Percentiles rank a stretch among this genome's conserved stretches.
These are phyloP conservation scores for Hypocreales sp. DNA, from an alignment of 2,329 filamentous ascomycete species.

Conservation along the genomic window DNA sequence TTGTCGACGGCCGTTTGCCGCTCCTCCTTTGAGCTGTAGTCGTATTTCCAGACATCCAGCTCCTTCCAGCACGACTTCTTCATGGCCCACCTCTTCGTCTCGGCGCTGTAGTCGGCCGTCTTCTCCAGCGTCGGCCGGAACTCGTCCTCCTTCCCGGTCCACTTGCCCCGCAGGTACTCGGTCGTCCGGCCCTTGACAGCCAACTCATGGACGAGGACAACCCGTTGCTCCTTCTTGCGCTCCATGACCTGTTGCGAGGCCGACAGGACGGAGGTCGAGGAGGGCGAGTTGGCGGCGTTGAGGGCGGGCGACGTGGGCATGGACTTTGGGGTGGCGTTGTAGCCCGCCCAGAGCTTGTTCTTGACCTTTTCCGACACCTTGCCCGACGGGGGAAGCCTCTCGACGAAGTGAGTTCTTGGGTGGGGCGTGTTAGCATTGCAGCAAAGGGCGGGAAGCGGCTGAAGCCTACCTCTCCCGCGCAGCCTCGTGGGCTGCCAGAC, in stretches of 20 bases:
- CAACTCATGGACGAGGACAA: conserved; percentile 43
- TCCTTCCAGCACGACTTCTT: conserved; percentile 46
- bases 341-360: conserved; percentile 24
- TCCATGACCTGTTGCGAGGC: conserved; percentile 35
- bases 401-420: conserved; percentile 18
- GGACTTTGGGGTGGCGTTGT: conserved; percentile 20
- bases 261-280: conserved; percentile 30
- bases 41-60: conserved; percentile 47
- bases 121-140: conserved; percentile 39
- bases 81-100: conserved; percentile 36
- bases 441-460: conserved; percentile 3
- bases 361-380: conserved; percentile 22
- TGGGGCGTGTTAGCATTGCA: conserved; percentile 11
- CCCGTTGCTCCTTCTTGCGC: conserved; percentile 35
- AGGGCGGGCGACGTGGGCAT: conserved; percentile 40
- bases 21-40: conserved; percentile 36
- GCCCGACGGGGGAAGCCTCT: conserved; percentile 15
- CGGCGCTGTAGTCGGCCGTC: conserved; percentile 35
- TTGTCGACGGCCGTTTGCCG: conserved; percentile 46
- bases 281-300: conserved; percentile 37
- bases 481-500: conserved; percentile 19
- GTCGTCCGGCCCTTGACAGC: conserved; percentile 36
- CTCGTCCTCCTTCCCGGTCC: conserved; percentile 35
- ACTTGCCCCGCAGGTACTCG: conserved; percentile 32
- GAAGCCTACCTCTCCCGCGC: conserved; percentile 19